Evolutionary conservation across 371 early-diverging fungal species (phyloP).

Genomic region (Coemansia sp.): DNA sequence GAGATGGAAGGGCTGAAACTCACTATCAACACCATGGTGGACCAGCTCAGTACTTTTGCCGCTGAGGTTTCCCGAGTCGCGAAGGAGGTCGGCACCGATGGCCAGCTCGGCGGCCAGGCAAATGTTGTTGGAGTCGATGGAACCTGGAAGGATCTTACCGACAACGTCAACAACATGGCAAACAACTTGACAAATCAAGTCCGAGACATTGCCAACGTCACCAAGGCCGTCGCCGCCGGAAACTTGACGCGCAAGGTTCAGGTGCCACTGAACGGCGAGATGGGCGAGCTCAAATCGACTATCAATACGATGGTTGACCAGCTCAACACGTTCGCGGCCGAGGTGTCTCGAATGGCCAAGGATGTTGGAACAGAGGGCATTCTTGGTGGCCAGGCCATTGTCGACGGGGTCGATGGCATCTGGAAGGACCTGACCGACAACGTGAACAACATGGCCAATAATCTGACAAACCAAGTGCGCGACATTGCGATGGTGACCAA

Average conservation of each 20-base stretch:
- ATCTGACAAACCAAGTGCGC: conserved; percentile 54
- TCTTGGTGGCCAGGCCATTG: conserved; percentile 55
- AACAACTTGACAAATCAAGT: conserved; percentile 65
- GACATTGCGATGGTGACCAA: conserved; percentile 53
- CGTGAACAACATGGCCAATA: conserved; percentile 60
- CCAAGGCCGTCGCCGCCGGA: conserved; percentile 68
- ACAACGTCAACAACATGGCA: conserved; percentile 66
- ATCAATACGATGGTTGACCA: too few species aligned
- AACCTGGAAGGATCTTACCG: conserved; percentile 55
- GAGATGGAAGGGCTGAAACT: conserved; percentile 54
- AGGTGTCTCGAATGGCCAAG: too few species aligned
- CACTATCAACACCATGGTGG: conserved; percentile 58
- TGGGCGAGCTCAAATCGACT: too few species aligned
- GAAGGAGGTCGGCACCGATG: conserved; percentile 64
- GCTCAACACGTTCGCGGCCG: too few species aligned
- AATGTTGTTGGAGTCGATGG: conserved; percentile 46
- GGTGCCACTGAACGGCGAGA: too few species aligned
- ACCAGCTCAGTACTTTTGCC: conserved; percentile 51
- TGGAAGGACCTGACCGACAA: conserved; percentile 58
- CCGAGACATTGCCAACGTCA: conserved; percentile 62
- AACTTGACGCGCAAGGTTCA: conserved; percentile 22
- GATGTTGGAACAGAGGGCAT: background rate
- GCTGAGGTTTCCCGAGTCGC: conserved; percentile 52
- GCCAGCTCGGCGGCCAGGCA: conserved; percentile 55
- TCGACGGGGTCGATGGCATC: conserved; percentile 60